phyloP scores from a whole-genome alignment of 495 filamentous ascomycete species.

The Penicillium egyptiacum region DNA sequence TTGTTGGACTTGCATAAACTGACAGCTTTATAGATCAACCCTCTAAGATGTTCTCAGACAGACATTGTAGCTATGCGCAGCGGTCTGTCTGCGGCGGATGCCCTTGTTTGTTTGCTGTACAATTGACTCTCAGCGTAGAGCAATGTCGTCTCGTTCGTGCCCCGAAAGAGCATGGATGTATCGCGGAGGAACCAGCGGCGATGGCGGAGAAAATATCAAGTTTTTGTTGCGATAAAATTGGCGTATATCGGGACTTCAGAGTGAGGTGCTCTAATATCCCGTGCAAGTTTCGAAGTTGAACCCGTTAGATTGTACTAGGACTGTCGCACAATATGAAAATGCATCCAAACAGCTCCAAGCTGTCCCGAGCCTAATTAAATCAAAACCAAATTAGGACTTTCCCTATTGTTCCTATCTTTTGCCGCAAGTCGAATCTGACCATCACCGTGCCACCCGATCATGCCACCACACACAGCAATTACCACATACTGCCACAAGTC shows the following conservation, averaged over 20 bases:
- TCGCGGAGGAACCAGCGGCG: neutral
- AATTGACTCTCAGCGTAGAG: neutral
- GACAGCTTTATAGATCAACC: neutral
- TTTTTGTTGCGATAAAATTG: neutral
- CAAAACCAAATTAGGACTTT: neutral
- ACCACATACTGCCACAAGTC: neutral
- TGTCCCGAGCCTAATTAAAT: neutral
- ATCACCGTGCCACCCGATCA: constrained; percentile 11
- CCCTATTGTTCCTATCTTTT: neutral
- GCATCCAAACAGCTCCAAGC: neutral
- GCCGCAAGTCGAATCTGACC: constrained; percentile 8
- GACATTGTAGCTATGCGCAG: neutral
- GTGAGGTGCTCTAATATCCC: neutral
- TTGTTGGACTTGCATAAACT: neutral
- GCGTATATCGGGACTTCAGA: neutral
- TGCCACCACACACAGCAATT: neutral
- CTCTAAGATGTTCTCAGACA: neutral
- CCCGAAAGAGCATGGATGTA: neutral
- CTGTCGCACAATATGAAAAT: neutral
- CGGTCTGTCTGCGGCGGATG: neutral
- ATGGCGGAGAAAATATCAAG: neutral
- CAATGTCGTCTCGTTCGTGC: neutral
- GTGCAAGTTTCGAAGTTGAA: neutral
- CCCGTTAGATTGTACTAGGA: neutral
- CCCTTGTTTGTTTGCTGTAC: neutral